Conservation (phyloP, 2,329 filamentous ascomycete species). For the Pseudogymnoascus sp. region DNA sequence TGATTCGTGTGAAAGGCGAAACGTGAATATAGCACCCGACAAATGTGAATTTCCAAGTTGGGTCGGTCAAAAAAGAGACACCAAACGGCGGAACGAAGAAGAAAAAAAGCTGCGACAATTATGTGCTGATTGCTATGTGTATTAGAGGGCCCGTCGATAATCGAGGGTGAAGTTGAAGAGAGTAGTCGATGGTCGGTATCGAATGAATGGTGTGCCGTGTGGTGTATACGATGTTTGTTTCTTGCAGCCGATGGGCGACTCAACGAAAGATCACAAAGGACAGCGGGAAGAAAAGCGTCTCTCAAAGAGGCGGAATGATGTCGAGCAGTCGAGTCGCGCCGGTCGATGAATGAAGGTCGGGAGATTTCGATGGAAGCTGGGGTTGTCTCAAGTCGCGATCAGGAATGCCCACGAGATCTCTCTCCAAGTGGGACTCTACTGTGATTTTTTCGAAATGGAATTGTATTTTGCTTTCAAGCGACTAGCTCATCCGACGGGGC, state of each 20-base stretch:
- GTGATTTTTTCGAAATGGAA: background rate
- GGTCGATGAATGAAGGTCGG: conserved; percentile 4
- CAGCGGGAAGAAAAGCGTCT: background rate
- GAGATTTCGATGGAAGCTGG: background rate
- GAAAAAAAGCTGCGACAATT: background rate
- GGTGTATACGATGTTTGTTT: background rate
- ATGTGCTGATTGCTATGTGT: conserved; percentile 5
- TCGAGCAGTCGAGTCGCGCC: conserved; percentile 4
- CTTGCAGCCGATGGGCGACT: background rate
- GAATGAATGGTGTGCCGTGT: background rate
- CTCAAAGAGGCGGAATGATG: background rate
- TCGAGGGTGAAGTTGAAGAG: background rate
- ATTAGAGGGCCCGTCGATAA: background rate
- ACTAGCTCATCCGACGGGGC: background rate
- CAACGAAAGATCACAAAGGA: conserved; percentile 4
- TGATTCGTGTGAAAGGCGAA: background rate
- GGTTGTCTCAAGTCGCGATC: background rate
- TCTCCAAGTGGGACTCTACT: background rate
- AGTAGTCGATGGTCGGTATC: background rate
- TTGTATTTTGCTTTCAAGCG: background rate
- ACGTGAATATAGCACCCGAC: background rate
- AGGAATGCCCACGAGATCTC: background rate
- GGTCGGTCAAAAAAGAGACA: background rate
- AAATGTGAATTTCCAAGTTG: background rate
- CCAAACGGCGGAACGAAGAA: background rate